Conservation (phyloP, 768 basidiomycete species). For the Amanita brunnescens region DNA sequence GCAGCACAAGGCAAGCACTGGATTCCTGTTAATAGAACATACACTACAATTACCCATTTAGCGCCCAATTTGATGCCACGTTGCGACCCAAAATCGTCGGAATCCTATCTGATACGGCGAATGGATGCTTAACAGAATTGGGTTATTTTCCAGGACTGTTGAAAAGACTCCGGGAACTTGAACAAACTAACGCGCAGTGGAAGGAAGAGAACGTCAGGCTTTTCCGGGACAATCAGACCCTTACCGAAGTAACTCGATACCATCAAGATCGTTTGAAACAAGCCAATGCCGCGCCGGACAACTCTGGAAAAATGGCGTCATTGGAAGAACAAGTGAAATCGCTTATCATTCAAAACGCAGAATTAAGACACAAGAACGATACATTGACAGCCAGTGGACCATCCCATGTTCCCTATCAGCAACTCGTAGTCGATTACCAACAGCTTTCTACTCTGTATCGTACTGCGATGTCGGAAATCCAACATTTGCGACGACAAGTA, state of each 20-base stretch:
- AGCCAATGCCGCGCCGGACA: constrained; percentile 12
- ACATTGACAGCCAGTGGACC: constrained; percentile 7
- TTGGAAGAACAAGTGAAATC: constrained; percentile 17
- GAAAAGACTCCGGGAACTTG: constrained; percentile 26
- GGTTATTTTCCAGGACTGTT: constrained; percentile 37
- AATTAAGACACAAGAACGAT: constrained; percentile 13
- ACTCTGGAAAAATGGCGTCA: constrained; percentile 13
- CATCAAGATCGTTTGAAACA: constrained; percentile 14
- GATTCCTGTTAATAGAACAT: neutral
- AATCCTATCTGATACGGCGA: constrained; percentile 35
- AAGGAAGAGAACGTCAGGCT: constrained; percentile 30
- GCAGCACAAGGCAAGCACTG: neutral
- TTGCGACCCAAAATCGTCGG: constrained; percentile 31
- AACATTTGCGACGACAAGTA: constrained; percentile 7
- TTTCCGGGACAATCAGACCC: constrained; percentile 29
- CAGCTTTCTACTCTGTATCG: constrained; percentile 10
- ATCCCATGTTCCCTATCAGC: constrained; percentile 10
- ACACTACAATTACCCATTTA: neutral
- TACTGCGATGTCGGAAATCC: constrained; percentile 15
- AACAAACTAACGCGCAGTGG: constrained; percentile 22
- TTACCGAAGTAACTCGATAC: constrained; percentile 16
- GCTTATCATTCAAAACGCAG: constrained; percentile 14
- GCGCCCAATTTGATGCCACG: neutral
- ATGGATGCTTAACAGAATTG: constrained; percentile 37
- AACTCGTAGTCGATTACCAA: constrained; percentile 13